These are phyloP conservation scores for Clavispora asparagi DNA, from an alignment of 805 yeast species.

Conservation along the genomic window DNA sequence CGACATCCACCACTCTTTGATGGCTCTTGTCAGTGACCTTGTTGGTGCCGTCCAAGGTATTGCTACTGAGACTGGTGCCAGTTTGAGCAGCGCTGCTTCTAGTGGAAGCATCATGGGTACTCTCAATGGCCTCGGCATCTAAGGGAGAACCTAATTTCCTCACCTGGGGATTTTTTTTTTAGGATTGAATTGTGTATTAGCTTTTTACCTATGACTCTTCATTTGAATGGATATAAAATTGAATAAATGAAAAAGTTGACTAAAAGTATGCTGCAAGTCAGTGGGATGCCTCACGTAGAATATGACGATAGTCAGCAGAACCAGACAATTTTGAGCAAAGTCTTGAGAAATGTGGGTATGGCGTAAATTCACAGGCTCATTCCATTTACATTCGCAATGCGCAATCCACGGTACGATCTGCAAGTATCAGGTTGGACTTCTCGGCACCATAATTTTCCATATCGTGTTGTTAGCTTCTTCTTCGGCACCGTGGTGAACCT, in stretches of 20 bases:
- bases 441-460: no score
- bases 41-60: not conserved
- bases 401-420: no score
- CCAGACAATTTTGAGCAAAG: no score
- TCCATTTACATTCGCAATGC: no score
- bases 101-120: not conserved
- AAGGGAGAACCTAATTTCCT: not conserved
- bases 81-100: not conserved
- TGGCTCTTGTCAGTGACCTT: not conserved
- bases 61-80: not conserved
- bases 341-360: no score
- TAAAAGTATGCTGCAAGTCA: not conserved
- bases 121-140: not conserved
- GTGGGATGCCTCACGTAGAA: no score
- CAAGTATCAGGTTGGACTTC: no score
- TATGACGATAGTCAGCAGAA: no score
- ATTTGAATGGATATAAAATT: not conserved
- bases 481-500: no score
- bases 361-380: no score
- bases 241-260: not conserved
- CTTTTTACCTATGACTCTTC: not conserved
- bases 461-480: no score
- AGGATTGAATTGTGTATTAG: not conserved
- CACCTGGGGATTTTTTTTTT: not conserved
- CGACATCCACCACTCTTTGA: not conserved